A percentile compares a stretch with the other conserved stretches of the same genome.
Conservation (phyloP, 148 eudicot species). For the Rhododendron vialii region DNA sequence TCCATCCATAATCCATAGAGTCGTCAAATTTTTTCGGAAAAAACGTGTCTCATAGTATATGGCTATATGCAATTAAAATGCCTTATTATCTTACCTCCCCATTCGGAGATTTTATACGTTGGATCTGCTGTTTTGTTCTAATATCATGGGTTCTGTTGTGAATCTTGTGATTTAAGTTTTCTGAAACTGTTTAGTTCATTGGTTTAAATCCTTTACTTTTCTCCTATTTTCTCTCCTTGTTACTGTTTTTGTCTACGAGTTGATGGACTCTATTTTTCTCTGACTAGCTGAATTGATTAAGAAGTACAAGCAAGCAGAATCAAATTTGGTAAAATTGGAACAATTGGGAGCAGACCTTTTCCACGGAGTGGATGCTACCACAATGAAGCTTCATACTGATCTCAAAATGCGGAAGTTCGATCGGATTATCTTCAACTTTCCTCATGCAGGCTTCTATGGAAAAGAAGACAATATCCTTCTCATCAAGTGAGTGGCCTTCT, state of each 20-base stretch:
- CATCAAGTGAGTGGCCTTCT: slow-evolving; percentile 35
- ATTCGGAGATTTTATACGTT: neutral
- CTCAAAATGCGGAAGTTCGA: slow-evolving; percentile 47
- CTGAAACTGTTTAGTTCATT: neutral
- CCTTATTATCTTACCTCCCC: no score
- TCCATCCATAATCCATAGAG: no score
- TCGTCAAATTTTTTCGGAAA: no score
- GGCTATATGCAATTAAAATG: no score
- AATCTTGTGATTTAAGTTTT: neutral
- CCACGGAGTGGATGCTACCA: slow-evolving; percentile 56
- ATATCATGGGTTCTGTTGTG: neutral
- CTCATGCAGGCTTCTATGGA: slow-evolving; percentile 66
- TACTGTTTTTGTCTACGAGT: neutral
- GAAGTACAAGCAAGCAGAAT: slow-evolving; percentile 44
- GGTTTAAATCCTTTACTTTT: neutral
- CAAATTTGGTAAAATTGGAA: slow-evolving; percentile 32
- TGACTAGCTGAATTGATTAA: slow-evolving; percentile 29
- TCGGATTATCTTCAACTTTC: slow-evolving; percentile 62
- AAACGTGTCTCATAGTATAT: no score
- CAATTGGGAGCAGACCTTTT: slow-evolving; percentile 33
- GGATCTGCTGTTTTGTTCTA: neutral
- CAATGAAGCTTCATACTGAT: slow-evolving; percentile 39
- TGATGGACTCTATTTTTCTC: neutral
- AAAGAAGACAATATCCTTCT: slow-evolving; percentile 25
- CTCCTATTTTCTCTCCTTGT: neutral